Evolutionary conservation across 352 stramenopile genomes (phyloP), one percentile per base, ranked within the genome.

Genomic region (Globisporangium cederbergense): DNA sequence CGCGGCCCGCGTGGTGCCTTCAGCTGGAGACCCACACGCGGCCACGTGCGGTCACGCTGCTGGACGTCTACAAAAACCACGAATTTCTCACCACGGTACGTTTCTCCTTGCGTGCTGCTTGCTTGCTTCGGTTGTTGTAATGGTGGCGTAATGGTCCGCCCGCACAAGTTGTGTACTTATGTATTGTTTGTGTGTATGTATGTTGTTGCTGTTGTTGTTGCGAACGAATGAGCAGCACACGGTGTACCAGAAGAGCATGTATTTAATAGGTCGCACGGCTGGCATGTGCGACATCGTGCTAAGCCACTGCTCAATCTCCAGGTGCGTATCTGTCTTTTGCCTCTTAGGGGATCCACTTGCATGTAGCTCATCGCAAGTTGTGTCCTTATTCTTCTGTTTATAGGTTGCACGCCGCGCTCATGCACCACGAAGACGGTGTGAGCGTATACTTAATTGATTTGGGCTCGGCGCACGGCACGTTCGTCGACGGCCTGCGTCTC

Each of bases 21-120:
- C 50, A 63, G 32, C 52, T 51, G 47, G 32, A 40, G 14, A 50
- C 32, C 32, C 73, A 81, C 47, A 64, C 86, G 25, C 79, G 85
- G 28, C 86, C 83, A 22, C 75, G 73, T 3, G 46, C 81, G 0
- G 80, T 95, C 47, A 78, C 83, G 1, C 60, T 95, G 25, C 62
- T 95, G 16, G 86, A 95, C 34, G 86, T 91, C 45, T 91, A 88
- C 74, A 95, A 95, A 65, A 78, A 85, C 57, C 80, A 95, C 61
- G 83, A 93, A 22, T 71, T 91, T 16, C 76, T 95, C 64, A 81
- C 76, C 2, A 93, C 83, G 63, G 83, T 94, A 65, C 40, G 78
- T 68, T 22, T 32, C 43, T 2, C 10, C 40, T 46, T 22, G 16
- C 36, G 9, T 16, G 36, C 36, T 25, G 14, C 14, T 42, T 57